Evolutionary conservation across 1,139 yeast genomes (phyloP).

Genomic region (Taphrina confusa): DNA sequence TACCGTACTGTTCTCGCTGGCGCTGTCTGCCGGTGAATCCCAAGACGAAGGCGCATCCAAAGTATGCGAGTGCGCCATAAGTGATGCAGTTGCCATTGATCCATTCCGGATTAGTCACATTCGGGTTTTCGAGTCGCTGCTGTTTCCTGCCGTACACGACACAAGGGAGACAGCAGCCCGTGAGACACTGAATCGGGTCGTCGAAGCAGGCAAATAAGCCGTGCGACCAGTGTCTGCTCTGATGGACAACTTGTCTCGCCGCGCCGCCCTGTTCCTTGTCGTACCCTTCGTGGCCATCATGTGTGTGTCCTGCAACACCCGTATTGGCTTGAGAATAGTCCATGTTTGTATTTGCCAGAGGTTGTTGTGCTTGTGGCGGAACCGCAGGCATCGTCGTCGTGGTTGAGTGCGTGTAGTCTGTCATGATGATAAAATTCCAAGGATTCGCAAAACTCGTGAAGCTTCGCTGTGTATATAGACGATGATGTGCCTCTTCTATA

Average conservation of each 20-base stretch:
- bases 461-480: too few species aligned
- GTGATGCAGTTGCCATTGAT: not conserved
- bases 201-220: not conserved
- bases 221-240: not conserved
- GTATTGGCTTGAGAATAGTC: not conserved
- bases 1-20: not conserved
- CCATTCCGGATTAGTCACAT: not conserved
- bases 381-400: too few species aligned
- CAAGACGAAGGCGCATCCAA: not conserved
- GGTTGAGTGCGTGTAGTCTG: too few species aligned
- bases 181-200: not conserved
- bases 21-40: not conserved
- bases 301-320: too few species aligned
- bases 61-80: not conserved
- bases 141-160: not conserved
- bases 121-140: not conserved
- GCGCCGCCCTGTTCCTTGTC: too few species aligned
- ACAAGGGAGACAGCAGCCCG: not conserved
- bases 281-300: too few species aligned
- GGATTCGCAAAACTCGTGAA: too few species aligned
- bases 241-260: not conserved
- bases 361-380: too few species aligned
- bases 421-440: too few species aligned
- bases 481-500: too few species aligned
- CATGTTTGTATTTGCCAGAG: not conserved